Base-by-base conservation (phyloP, 164 flowering plant species). In the Aristolochia contorta region DNA sequence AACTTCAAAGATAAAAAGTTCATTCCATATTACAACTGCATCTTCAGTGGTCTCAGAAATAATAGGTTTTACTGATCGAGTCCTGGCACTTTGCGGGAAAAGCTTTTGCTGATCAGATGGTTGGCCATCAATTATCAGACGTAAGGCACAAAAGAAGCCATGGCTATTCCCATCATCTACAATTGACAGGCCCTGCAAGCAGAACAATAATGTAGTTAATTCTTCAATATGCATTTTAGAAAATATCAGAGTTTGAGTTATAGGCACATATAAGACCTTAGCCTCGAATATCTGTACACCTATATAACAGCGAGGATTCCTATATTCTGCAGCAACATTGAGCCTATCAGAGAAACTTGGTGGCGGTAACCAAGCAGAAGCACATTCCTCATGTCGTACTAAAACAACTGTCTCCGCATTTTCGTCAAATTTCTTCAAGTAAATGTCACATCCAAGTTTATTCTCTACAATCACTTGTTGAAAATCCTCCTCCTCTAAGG, bases 31-130 rank as follows among this genome's bases (percentile, higher is more conserved):
- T 20, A 85, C 95, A 46, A 64, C 77, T 63, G 84, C 92, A 71
- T 79, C 75, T 51, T 67, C 74, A 66, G 62, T 60, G 30, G 16
- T 51, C 58, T 71, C 70, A 46, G 72, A 62, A 51, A 82, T 48
- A 14, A 60, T 47, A 58, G 99, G 96, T 72, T 84, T 85, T 15
- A 85, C 85, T 73, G 95, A 88, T 74, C 82, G 89, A 30, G 99
- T 94, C 74, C 99, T 84, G 37, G 96, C 95, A 81, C 97, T 94
- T 67, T 94, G 99, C 59, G 97, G 96, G 57, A 91, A 94, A 67
- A 88, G 87, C 75, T 78, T 88, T 65, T 91, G 99, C 69, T 84
- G 93, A 75, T 86, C 88, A 60, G 82, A 58, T 45, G 83, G 76
- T 62, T 84, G 96, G 64, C 78, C 80, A 66, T 87, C 95, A 69